Base-by-base conservation (phyloP, 306 rosid species). In the Cicer pinnatifidum region DNA sequence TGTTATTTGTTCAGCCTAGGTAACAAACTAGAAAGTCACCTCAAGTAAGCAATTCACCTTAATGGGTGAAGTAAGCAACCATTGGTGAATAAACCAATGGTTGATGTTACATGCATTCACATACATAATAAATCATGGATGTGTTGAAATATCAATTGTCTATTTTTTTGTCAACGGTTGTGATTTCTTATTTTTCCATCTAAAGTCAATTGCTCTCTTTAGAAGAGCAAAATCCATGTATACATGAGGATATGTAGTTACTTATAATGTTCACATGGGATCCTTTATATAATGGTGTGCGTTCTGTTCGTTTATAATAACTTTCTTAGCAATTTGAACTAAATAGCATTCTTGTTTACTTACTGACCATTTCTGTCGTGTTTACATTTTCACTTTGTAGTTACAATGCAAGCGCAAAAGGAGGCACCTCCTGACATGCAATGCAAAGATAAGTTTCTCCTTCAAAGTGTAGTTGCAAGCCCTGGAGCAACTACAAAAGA, bases 341-440 rank as follows among this genome's bases (percentile, higher is more conserved):
- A 35, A 35, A 35, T 59, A 12, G 11, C 11, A 3, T 37, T 20
- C 11, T 35, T 61, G 67, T 71, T 72, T 54, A 72, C 13, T 16
- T 70, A 67, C 50, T 83, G 57, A 59, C 13, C 69, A 11, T 52
- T 39, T 23, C 41, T 23, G 47, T 67, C 23, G 58, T 16, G 12
- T 43, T n/a, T 72, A 51, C 45, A 40, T 58, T 63, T 74, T 66
- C 78, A 88, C 23, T 57, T 76, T 72, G 61, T 77, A 92, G 97
- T 92, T 28, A 92, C 96, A 57, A 92, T 92, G 97, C 97, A 92
- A 88, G 96, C 96, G 0, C 97, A 92, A 57, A 92, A 90, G 87
- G 97, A 92, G 65, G 77, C 78, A 61, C 94, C 96, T 11, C 58
- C 76, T 33, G 96, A 92, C 70, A 83, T 90, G 96, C 96, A 90